A percentile compares a stretch with the other conserved stretches of the same genome.
These are phyloP conservation scores for Colletotrichum costaricense DNA, from an alignment of 2,329 filamentous ascomycete genomes.

Conservation along the genomic window DNA sequence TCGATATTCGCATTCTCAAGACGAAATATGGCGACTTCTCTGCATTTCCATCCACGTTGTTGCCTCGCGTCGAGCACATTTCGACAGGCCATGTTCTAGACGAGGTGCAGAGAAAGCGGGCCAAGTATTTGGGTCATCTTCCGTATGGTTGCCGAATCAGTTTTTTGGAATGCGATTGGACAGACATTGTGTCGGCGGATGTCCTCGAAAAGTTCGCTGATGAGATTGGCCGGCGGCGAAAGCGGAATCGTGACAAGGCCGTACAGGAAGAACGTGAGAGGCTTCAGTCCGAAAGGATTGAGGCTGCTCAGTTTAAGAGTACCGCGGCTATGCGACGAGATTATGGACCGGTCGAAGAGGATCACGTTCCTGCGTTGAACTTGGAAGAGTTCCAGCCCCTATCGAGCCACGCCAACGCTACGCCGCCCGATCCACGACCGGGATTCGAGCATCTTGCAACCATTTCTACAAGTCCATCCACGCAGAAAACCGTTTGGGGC, in stretches of 20 bases:
- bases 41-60: slow-evolving; percentile 84
- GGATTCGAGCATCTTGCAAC: slow-evolving; percentile 78
- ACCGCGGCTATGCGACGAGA: slow-evolving; percentile 52
- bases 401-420: slow-evolving; percentile 58
- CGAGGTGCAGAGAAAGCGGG: slow-evolving; percentile 82
- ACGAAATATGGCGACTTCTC: slow-evolving; percentile 87
- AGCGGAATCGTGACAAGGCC: slow-evolving; percentile 84
- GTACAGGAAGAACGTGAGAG: slow-evolving; percentile 88
- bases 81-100: slow-evolving; percentile 90
- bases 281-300: slow-evolving; percentile 82
- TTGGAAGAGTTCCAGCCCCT: slow-evolving; percentile 75
- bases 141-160: slow-evolving; percentile 91
- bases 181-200: slow-evolving; percentile 82
- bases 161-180: slow-evolving; percentile 96
- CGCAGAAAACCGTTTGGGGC: slow-evolving; percentile 90
- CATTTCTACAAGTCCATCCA: slow-evolving; percentile 83
- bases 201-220: slow-evolving; percentile 80
- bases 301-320: slow-evolving; percentile 75
- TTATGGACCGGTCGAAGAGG: slow-evolving; percentile 53
- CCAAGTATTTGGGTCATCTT: slow-evolving; percentile 88
- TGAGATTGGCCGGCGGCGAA: slow-evolving; percentile 82
- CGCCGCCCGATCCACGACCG: slow-evolving; percentile 67
- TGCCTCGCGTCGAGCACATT: slow-evolving; percentile 89
- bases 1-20: slow-evolving; percentile 94
- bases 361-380: slow-evolving; percentile 56